These are phyloP conservation scores for Chytridiales sp. DNA, from an alignment of 371 early-diverging fungal species.

Conservation along the genomic window DNA sequence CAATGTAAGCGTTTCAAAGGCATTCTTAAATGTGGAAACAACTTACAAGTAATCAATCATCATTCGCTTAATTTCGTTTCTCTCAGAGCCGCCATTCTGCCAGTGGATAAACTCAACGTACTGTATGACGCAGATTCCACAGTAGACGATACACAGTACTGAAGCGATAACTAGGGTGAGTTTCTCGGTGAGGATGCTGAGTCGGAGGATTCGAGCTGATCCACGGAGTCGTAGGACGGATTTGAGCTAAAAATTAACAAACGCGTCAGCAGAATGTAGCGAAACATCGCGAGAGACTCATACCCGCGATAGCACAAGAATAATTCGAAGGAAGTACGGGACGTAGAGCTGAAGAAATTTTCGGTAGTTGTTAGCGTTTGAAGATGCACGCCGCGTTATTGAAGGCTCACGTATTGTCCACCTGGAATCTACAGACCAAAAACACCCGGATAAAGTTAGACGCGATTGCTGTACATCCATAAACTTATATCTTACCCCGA, in stretches of 20 bases:
- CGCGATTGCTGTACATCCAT: too few species aligned
- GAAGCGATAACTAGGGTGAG: conserved; percentile 61
- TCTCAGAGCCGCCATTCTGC: too few species aligned
- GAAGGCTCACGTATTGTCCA: too few species aligned
- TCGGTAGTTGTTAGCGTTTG: too few species aligned
- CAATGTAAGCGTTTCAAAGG: conserved; percentile 11
- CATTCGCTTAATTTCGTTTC: too few species aligned
- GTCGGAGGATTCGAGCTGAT: conserved; percentile 15
- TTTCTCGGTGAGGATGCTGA: conserved; percentile 54
- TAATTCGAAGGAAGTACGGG: conserved; percentile 41
- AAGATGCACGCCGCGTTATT: too few species aligned
- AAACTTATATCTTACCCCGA: too few species aligned
- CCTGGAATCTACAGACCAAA: too few species aligned
- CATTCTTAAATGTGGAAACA: conserved; percentile 4
- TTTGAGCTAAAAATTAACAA: too few species aligned
- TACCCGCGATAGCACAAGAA: conserved; percentile 30
- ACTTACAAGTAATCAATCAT: conserved; percentile 7
- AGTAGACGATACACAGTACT: conserved; percentile 63
- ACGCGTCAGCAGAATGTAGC: too few species aligned
- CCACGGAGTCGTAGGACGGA: conserved; percentile 36
- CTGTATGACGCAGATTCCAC: conserved; percentile 68
- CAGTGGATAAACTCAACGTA: conserved; percentile 67
- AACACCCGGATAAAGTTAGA: too few species aligned
- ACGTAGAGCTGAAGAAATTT: conserved; percentile 39
- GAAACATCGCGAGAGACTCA: too few species aligned